Evolutionary conservation across 805 yeast species (phyloP).

Genomic region (Saccharomycopsis amapae): DNA sequence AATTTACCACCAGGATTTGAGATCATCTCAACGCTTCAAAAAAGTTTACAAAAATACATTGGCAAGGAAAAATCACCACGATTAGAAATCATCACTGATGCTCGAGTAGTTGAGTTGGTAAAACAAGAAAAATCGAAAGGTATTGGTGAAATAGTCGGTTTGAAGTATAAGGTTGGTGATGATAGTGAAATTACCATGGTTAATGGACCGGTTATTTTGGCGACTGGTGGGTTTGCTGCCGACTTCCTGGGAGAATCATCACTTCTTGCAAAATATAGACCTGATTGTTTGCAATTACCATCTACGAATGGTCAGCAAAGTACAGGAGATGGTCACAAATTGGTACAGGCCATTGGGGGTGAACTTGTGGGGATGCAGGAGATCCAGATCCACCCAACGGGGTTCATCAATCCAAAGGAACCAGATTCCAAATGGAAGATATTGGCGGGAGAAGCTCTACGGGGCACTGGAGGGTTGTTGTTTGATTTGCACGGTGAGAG

Average conservation of each 20-base stretch:
- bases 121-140: no score
- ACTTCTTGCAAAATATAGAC: slow-evolving; percentile 36
- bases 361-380: slow-evolving; percentile 50
- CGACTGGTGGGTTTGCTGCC: slow-evolving; percentile 55
- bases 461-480: slow-evolving; percentile 54
- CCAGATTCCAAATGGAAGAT: slow-evolving; percentile 41
- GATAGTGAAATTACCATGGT: slow-evolving; percentile 24
- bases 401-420: slow-evolving; percentile 42
- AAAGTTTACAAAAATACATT: slow-evolving; percentile 30
- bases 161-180: slow-evolving; percentile 32
- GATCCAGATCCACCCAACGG: slow-evolving; percentile 58
- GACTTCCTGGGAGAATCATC: slow-evolving; percentile 32
- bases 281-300: slow-evolving; percentile 40
- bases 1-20: slow-evolving; percentile 55
- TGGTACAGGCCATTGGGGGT: slow-evolving; percentile 43
- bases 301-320: slow-evolving; percentile 52
- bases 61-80: slow-evolving; percentile 21
- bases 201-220: slow-evolving; percentile 36
- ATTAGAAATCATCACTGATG: slow-evolving; percentile 33
- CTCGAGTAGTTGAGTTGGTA: slow-evolving; percentile 33
- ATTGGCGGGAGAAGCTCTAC: slow-evolving; percentile 51
- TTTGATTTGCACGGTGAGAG: slow-evolving; percentile 39
- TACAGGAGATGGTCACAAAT: slow-evolving; percentile 50
- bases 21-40: slow-evolving; percentile 40
- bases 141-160: slow-evolving; percentile 33